These are phyloP conservation scores for Nitzschia sp. DNA, from an alignment of 108 stramenopile genomes.

Conservation along the genomic window DNA sequence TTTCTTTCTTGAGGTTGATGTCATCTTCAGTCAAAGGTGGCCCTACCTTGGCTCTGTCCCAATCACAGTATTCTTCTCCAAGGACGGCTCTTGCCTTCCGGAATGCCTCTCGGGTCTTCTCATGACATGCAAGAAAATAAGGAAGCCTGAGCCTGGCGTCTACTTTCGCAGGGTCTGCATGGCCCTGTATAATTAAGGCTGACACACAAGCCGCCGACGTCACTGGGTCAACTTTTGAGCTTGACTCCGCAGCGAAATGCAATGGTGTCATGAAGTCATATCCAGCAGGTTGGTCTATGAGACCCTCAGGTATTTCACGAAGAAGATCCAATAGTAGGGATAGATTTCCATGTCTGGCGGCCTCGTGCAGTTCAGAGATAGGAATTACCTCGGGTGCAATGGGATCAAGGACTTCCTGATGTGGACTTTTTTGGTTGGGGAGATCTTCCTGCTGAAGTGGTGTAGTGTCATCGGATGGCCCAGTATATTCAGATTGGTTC, in stretches of 20 bases:
- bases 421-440: neutral
- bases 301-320: neutral
- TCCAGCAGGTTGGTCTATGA: constrained; percentile 41
- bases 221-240: constrained; percentile 18
- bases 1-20: constrained; percentile 56
- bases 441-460: neutral
- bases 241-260: constrained; percentile 57
- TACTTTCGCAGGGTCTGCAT: constrained; percentile 69
- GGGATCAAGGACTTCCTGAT: constrained; percentile 9
- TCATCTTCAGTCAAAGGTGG: constrained; percentile 63
- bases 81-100: constrained; percentile 67
- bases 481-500: neutral
- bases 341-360: constrained; percentile 62
- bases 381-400: constrained; percentile 25
- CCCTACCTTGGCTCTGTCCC: constrained; percentile 80
- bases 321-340: constrained; percentile 44
- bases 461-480: neutral
- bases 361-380: constrained; percentile 60
- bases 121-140: constrained; percentile 68
- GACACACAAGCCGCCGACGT: constrained; percentile 38
- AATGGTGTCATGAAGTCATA: constrained; percentile 58
- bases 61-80: constrained; percentile 75
- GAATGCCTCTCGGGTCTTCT: constrained; percentile 80
- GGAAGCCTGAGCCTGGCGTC: constrained; percentile 68
- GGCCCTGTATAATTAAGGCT: constrained; percentile 59